Base-by-base conservation (phyloP, 768 basidiomycete genomes). In the Tylopilus rubrobrunneus region DNA sequence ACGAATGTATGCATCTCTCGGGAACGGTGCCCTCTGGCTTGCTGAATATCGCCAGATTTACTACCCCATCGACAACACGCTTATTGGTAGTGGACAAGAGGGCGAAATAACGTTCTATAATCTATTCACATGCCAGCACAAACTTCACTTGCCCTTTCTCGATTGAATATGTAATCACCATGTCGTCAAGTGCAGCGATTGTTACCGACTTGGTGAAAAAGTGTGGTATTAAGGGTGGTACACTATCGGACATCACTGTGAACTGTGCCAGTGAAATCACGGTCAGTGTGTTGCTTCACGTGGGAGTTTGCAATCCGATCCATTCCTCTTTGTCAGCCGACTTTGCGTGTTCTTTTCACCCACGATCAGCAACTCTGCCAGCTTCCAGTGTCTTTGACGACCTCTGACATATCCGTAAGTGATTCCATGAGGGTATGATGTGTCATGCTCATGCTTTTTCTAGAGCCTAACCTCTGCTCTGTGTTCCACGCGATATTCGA, bases 401-500 rank as follows among this genome's bases (percentile, higher is more conserved):
- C 68, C 19, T 59, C 68, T 14, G 68, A 70, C 11, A 51, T 70
- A 29, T 8, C 39, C 49, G 68, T 70, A 55, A 48, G 60, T 21
- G 1, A 5, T 44, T 48, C 14, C 25, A 47, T 9, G 36, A 31
- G n/a, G 17, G 31, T 37, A 17, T 7, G 28, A 21, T 47, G n/a
- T 15, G 15, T 29, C 11, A 28, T 56, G 25, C 55, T 70, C 3
- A 71, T 21, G 21, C 39, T 48, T 43, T 42, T 37, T 48, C 6
- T 44, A 69, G 68, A 45, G 51, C 17, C 33, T 69, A 25, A 34
- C 43, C 33, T 60, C 68, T 14, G 53, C 61, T 93, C 92, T 10
- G 87, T 96, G 14, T 98, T 98, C 75, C 97, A 97, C 65, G 87
- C 95, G 4, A 84, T 89, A 14, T 98, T 99, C 67, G 92, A 98